Evolutionary conservation across 352 stramenopile genomes (phyloP), one percentile per base, ranked within the genome.

Genomic region (Elongisporangium prolatum): DNA sequence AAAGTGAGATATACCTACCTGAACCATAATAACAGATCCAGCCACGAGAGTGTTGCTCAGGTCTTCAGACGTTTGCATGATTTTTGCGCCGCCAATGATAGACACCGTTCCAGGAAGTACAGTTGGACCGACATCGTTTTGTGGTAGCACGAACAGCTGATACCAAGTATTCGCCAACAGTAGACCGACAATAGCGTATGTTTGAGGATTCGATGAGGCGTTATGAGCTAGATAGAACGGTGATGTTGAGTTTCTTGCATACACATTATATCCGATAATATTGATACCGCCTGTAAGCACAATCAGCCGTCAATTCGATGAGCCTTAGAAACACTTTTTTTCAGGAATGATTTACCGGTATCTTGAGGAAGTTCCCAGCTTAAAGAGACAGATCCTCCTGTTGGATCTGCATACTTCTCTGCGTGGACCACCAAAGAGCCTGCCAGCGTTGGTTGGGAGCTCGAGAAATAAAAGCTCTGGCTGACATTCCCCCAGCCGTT

Each of bases 341-440:
- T 52, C 1, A 28, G 2, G 65, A 34, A 1, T 13, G 52, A 50
- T 21, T 38, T 62, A 72, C 79, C 80, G 21, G 69, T 84, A 40
- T 91, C 81, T 0, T 70, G 21, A 20, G 81, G 79, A 0, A 62
- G 20, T 22, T 74, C 56, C 79, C 79, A 91, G 16, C 64, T 61
- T 8, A 86, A 49, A 52, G 65, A 69, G n/a, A 91, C 63, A 24
- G 75, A 72, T 4, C 81, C 81, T n/a, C 79, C 81, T 0, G 81
- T 87, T 0, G 73, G 44, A 0, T 51, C 21, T 48, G 54, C 50
- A 25, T 60, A 71, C 0, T 63, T 24, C 1, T 64, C 55, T 13
- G 50, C 24, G 18, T 68, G 38, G 1, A 80, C 38, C 4, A 48
- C n/a, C 21, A 74, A 57, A 21, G 81, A 55, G 0, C 77, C 72